These are phyloP conservation scores for Kokia cookei DNA, from an alignment of 441 rosid genomes.

Conservation along the genomic window DNA sequence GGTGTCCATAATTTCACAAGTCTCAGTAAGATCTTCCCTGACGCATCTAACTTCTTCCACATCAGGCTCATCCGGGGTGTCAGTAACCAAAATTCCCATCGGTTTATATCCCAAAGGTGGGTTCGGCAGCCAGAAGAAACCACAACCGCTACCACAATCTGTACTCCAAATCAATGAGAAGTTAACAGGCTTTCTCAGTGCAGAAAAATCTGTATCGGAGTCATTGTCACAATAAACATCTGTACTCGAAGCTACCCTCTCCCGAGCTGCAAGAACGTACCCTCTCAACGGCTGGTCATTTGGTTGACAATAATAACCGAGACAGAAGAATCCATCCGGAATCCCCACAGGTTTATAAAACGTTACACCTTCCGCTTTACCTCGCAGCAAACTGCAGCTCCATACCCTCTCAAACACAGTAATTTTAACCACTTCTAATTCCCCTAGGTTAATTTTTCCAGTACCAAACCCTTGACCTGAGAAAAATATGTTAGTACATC, in stretches of 20 bases:
- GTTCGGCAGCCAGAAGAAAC: constrained; percentile 61
- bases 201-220: constrained; percentile 20
- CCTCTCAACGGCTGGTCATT: constrained; percentile 50
- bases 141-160: constrained; percentile 26
- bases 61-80: constrained; percentile 34
- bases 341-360: constrained; percentile 56
- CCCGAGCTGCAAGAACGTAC: constrained; percentile 44
- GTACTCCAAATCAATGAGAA: constrained; percentile 42
- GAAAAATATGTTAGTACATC: constrained; percentile 11
- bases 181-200: constrained; percentile 45
- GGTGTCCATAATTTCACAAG: constrained; percentile 47
- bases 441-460: constrained; percentile 54
- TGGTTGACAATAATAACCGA: constrained; percentile 60
- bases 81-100: constrained; percentile 52
- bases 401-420: constrained; percentile 44
- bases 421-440: constrained; percentile 43
- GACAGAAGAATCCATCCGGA: constrained; percentile 55
- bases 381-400: constrained; percentile 34
- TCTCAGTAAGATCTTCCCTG: constrained; percentile 56
- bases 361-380: constrained; percentile 32
- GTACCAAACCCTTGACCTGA: constrained; percentile 56
- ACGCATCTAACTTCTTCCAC: constrained; percentile 49
- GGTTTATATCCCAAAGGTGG: constrained; percentile 58
- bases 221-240: constrained; percentile 8
- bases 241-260: not conserved